Base-by-base conservation (phyloP, 108 stramenopile genomes). In the Pseudonitzschia delicatissima region DNA sequence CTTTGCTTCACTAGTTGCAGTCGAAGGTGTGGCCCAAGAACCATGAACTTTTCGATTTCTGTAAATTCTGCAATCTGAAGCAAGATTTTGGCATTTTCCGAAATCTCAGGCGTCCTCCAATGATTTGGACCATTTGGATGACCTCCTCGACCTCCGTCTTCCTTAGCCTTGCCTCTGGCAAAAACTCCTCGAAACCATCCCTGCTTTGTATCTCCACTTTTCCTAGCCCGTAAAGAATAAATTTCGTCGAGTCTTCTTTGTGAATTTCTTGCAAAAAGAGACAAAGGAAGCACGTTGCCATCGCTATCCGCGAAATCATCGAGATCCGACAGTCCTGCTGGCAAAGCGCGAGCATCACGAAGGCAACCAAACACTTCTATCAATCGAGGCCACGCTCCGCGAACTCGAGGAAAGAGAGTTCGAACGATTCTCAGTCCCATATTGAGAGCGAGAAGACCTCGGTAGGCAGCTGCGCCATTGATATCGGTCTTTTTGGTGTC, bases 221-320 rank as follows among this genome's bases (percentile, higher is more conserved):
- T 29, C 59, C 59, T 59, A 47, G 64, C 36, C 57, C 52, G 33
- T 64, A 57, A 20, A 33, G 17, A 21, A 61, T 77, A 88, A 53
- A 79, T 78, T 21, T 84, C 78, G 27, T 85, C 77, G 12, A 92
- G 75, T 50, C 75, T 66, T 7, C 53, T 57, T 47, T 78, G 73
- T 37, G 82, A 85, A 12, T 77, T 61, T 37, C 70, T 64, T 6
- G 87, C 84, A 73, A 83, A 92, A 15, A 60, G 39, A 11, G 91
- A 92, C 57, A 77, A 60, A 11, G 81, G 86, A 50, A 92, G 62
- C 1, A 85, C 73, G 37, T 87, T 87, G 5, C 91, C 91, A 47
- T 79, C 75, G 61, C 91, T 92, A 61, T 92, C 91, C 11, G 87
- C 91, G 75, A 92, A 92, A 60, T 92, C 91, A 50, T 92, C 91